These are phyloP conservation scores for Bisporella sp. DNA, from an alignment of 2,329 filamentous ascomycete species.

Conservation along the genomic window DNA sequence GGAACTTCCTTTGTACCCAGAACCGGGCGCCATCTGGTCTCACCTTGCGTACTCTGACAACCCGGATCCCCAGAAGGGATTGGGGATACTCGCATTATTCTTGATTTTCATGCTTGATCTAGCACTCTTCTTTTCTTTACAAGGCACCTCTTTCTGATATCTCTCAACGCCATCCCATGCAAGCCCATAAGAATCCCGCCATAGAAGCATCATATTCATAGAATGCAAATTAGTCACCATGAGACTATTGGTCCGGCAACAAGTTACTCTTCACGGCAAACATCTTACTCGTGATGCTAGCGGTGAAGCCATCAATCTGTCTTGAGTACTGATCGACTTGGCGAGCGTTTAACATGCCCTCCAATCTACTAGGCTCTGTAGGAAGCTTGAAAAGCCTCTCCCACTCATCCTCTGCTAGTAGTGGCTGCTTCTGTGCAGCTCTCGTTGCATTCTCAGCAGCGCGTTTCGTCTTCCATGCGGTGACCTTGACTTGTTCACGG, in stretches of 20 bases:
- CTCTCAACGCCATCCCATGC: constrained; percentile 14
- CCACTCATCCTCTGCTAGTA: constrained; percentile 95
- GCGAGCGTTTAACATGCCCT: constrained; percentile 54
- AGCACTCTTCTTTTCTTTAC: neutral
- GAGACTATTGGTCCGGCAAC: constrained; percentile 35
- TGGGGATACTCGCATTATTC: too few species aligned
- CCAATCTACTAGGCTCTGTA: constrained; percentile 74
- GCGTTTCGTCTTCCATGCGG: constrained; percentile 92
- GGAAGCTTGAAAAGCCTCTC: constrained; percentile 97
- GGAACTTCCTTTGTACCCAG: too few species aligned
- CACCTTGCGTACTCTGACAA: too few species aligned
- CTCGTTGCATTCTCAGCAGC: constrained; percentile 91
- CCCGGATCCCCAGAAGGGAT: too few species aligned
- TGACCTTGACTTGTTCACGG: constrained; percentile 94
- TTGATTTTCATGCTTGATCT: neutral
- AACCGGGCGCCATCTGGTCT: too few species aligned
- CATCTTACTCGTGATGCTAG: constrained; percentile 91
- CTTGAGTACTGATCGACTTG: constrained; percentile 98
- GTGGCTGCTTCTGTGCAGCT: constrained; percentile 77
- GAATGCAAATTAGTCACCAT: too few species aligned
- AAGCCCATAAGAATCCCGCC: constrained; percentile 1
- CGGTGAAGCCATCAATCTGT: constrained; percentile 94
- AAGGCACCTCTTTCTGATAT: constrained; percentile 2
- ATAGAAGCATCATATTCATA: constrained; percentile 11
- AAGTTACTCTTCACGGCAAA: constrained; percentile 80